These are phyloP conservation scores for Sinapis alba DNA, from an alignment of 441 rosid species.

Conservation along the genomic window DNA sequence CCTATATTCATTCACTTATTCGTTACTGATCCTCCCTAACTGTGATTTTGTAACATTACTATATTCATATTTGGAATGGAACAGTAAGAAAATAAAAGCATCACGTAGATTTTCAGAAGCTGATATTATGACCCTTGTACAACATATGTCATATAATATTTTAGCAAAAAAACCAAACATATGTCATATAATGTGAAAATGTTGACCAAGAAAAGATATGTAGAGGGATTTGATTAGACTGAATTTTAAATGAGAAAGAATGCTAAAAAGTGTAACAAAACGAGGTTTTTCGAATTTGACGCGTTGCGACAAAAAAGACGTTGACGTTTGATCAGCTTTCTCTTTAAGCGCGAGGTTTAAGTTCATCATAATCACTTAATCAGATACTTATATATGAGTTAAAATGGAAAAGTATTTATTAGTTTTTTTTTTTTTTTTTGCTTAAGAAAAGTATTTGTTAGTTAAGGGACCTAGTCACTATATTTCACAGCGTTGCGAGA, in stretches of 20 bases:
- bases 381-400: not conserved
- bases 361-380: not conserved
- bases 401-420: not conserved
- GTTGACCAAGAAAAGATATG: not conserved
- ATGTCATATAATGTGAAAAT: not conserved
- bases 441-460: not conserved
- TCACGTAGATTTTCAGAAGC: no score
- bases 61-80: not conserved
- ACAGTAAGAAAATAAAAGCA: not conserved
- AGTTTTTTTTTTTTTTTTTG: no score
- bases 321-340: not conserved
- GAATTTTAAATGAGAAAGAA: not conserved
- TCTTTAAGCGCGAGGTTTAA: not conserved
- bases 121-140: no score
- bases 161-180: no score
- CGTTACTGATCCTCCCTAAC: not conserved
- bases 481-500: not conserved
- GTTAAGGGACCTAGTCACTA: constrained; percentile 12
- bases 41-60: not conserved
- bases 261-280: constrained; percentile 6
- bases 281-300: constrained; percentile 9
- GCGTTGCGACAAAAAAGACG: not conserved
- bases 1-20: not conserved
- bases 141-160: no score
- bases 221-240: not conserved